phyloP scores from a whole-genome alignment of 2,329 filamentous ascomycete genomes.

The Aspergillus unguis region DNA sequence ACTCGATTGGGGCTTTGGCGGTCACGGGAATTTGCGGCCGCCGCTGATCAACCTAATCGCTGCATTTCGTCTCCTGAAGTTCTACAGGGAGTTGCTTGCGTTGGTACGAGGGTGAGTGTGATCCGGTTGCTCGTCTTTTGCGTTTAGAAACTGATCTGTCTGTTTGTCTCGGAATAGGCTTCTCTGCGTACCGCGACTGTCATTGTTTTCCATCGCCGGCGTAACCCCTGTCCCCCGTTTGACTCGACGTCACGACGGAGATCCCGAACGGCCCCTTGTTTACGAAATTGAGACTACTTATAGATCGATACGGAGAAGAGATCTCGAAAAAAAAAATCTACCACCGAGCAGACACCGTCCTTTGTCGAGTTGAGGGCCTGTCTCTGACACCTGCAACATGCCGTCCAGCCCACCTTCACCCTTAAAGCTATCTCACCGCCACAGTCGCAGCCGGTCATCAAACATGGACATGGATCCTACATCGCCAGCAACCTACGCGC shows the following conservation, averaged over 20 bases:
- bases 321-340: too few species aligned
- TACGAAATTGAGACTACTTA: neutral
- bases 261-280: neutral
- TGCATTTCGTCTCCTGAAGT: neutral
- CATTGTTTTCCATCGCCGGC: neutral
- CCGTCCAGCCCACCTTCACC: slow-evolving; percentile 34
- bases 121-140: neutral
- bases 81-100: neutral
- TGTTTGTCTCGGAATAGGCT: neutral
- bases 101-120: neutral
- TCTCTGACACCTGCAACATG: slow-evolving; percentile 16
- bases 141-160: neutral
- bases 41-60: neutral
- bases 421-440: slow-evolving; percentile 39
- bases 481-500: slow-evolving; percentile 30
- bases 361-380: neutral
- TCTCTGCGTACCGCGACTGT: slow-evolving; percentile 9
- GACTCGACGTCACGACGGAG: neutral
- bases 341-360: too few species aligned
- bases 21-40: slow-evolving; percentile 21
- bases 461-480: slow-evolving; percentile 37
- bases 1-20: slow-evolving; percentile 23
- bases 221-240: slow-evolving; percentile 3
- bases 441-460: slow-evolving; percentile 31
- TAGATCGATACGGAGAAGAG: neutral